phyloP scores from a whole-genome alignment of 129 eudicot genomes.

The Flaveria robusta region DNA sequence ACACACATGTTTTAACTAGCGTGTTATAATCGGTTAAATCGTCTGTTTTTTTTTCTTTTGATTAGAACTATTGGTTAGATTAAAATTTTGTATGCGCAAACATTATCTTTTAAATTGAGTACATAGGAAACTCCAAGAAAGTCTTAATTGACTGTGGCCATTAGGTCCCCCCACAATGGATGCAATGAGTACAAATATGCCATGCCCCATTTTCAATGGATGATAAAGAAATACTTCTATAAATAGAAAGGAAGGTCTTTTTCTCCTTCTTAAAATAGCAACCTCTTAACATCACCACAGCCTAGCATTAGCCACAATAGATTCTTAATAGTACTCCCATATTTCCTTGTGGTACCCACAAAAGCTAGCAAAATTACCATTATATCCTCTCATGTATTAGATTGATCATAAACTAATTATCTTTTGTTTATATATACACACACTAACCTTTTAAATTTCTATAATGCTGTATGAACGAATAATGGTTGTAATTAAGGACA shows the following conservation, averaged over 20 bases:
- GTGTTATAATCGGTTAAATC: neutral
- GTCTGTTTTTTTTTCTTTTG: neutral
- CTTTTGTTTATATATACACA: neutral
- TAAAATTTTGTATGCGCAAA: neutral
- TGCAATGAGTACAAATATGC: conserved; percentile 40
- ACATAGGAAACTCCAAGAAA: conserved; percentile 46
- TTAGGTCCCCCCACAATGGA: conserved; percentile 40
- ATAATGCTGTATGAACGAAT: neutral
- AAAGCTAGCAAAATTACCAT: conserved; percentile 14
- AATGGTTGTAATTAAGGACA: neutral
- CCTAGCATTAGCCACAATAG: conserved; percentile 54
- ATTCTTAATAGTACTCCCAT: conserved; percentile 36
- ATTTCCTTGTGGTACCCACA: conserved; percentile 35
- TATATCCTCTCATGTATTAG: conserved; percentile 1
- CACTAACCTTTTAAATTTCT: neutral
- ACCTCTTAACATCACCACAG: conserved; percentile 56
- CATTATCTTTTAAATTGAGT: conserved; percentile 21
- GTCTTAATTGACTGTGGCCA: conserved; percentile 43
- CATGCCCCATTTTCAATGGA: conserved; percentile 40
- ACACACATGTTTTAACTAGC: neutral
- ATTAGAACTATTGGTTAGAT: neutral
- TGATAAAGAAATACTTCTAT: conserved; percentile 36
- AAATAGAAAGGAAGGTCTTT: conserved; percentile 39
- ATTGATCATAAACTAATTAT: neutral
- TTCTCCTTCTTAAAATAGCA: conserved; percentile 31